Evolutionary conservation across 345 rosid species (phyloP), one percentile per base, ranked within the genome.

Genomic region (Linum lewisii): DNA sequence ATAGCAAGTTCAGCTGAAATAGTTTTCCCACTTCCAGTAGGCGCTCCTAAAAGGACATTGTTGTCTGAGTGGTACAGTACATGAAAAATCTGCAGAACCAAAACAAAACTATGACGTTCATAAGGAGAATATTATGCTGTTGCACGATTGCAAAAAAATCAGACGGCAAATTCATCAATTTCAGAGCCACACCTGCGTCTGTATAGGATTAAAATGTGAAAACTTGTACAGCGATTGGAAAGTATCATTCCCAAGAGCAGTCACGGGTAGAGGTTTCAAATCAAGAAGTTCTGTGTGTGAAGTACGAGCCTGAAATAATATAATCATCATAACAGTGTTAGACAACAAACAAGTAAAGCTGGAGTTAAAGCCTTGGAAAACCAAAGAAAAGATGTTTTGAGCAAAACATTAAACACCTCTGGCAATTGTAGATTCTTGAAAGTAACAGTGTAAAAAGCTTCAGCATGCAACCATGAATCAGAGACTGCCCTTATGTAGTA

Each of bases 1-100:
- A 92, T 92, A 64, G 98, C 97, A 69, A 92, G 97, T 79, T 92
- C 98, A 64, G 98, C 97, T 63, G 98, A 83, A 65, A 92, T 88
- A 22, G 98, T 92, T 78, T 92, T 88, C 63, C 98, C 98, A 79
- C 97, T 92, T 67, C 98, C 98, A 56, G 98, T 88, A 20, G 98
- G 98, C 69, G 98, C 97, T 75, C 98, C 98, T 57, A 92, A 77
- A 57, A 92, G 86, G 65, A 88, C 94, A 77, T 86, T 88, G 69
- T 78, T 80, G 78, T 92, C 95, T 61, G 94, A 81, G 77, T 92
- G 97, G 76, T 86, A 86, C 59, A 92, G 78, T 36, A 82, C 82
- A 78, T 92, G 98, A 66, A 92, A 92, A 29, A 71, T 78, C 98
- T 92, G 89, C 78, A 73, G 69, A 42, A 38, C 51, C 67, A 63